Conservation (phyloP, 2,329 filamentous ascomycete species). For the Chaetothyriales sp. region DNA sequence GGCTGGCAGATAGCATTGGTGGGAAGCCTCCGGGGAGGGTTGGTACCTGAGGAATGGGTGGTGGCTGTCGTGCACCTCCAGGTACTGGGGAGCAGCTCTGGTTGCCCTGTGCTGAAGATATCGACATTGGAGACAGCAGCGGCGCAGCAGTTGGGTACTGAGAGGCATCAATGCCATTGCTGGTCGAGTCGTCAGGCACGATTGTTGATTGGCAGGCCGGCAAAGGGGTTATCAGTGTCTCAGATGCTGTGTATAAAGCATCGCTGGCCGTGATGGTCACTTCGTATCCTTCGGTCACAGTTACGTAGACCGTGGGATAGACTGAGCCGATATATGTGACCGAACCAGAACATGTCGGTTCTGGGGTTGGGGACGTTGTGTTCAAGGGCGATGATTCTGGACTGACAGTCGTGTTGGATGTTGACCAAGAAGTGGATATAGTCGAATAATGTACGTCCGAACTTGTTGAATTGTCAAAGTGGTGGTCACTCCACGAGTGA, state of each 20-base stretch:
- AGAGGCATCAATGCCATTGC: neutral
- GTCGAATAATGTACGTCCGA: neutral
- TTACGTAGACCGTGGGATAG: constrained; percentile 16
- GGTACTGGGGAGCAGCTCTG: neutral
- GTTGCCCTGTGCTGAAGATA: neutral
- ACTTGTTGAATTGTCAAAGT: neutral
- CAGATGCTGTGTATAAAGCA: constrained; percentile 7
- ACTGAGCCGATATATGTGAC: constrained; percentile 13
- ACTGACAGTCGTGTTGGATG: neutral
- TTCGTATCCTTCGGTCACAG: constrained; percentile 11
- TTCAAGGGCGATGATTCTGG: neutral
- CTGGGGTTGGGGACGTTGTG: constrained; percentile 1
- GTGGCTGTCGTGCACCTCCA: neutral
- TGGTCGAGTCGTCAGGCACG: constrained; percentile 3
- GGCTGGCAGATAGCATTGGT: too few species aligned
- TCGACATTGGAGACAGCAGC: neutral
- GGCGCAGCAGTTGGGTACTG: neutral
- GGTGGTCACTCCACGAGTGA: neutral
- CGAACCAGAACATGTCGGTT: constrained; percentile 10
- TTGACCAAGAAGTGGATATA: neutral
- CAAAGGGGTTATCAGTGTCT: constrained; percentile 13
- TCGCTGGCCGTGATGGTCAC: constrained; percentile 14
- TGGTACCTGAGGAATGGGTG: too few species aligned
- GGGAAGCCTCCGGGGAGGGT: too few species aligned
- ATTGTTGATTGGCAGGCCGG: constrained; percentile 11